Conservation (phyloP, 2,329 filamentous ascomycete genomes). For the Colletotrichum horii region DNA sequence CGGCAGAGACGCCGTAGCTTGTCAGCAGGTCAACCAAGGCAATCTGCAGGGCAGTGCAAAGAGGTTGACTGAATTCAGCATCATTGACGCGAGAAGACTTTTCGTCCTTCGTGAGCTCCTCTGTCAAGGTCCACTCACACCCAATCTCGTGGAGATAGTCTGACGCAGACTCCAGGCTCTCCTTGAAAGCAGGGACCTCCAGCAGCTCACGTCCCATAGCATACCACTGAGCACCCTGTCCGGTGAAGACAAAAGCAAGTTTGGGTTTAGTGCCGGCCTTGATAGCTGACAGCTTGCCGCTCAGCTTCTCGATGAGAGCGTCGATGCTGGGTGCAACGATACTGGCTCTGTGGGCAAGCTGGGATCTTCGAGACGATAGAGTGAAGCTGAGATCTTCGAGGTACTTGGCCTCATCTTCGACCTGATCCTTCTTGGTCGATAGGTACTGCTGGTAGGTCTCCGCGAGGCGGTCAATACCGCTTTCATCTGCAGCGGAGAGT, state of each 20-base stretch:
- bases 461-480: neutral
- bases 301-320: neutral
- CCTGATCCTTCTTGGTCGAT: neutral
- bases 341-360: neutral
- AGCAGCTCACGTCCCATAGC: slow-evolving; percentile 27
- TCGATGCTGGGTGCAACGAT: neutral
- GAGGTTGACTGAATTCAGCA: slow-evolving; percentile 33
- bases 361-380: neutral
- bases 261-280: neutral
- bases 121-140: slow-evolving; percentile 24
- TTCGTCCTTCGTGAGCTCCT: slow-evolving; percentile 23
- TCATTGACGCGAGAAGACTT: slow-evolving; percentile 22
- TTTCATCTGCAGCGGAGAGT: neutral
- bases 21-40: slow-evolving; percentile 30
- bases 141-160: slow-evolving; percentile 23
- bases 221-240: slow-evolving; percentile 30
- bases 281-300: neutral
- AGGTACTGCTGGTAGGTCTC: neutral
- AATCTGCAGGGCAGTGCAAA: slow-evolving; percentile 35
- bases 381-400: neutral
- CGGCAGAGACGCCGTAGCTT: slow-evolving; percentile 34
- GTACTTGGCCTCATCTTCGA: neutral
- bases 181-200: slow-evolving; percentile 42
- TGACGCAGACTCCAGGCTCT: neutral
- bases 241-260: slow-evolving; percentile 26